These are phyloP conservation scores for Chaetomium fimeti DNA, from an alignment of 495 filamentous ascomycete species.

Conservation along the genomic window DNA sequence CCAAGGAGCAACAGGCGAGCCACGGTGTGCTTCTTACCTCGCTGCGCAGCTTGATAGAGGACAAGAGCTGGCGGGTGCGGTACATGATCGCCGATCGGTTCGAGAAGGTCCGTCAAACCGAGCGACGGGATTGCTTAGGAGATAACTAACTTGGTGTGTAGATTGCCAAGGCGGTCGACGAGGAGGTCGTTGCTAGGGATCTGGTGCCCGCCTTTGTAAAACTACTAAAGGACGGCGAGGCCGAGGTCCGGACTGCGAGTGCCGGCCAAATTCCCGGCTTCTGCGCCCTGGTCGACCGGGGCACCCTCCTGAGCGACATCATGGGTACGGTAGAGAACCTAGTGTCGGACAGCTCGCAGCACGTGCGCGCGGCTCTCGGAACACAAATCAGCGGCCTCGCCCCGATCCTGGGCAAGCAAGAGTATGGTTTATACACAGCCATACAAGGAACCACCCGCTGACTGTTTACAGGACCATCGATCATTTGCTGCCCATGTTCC, in stretches of 20 bases:
- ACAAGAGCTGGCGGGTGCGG: constrained; percentile 98
- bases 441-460: not conserved
- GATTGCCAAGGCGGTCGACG: constrained; percentile 97
- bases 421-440: constrained; percentile 57
- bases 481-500: constrained; percentile 97
- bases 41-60: constrained; percentile 87
- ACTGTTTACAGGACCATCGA: constrained; percentile 70
- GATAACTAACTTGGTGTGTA: constrained; percentile 38
- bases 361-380: constrained; percentile 91
- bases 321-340: constrained; percentile 96
- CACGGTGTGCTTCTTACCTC: constrained; percentile 90
- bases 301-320: constrained; percentile 89
- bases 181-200: constrained; percentile 91
- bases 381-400: constrained; percentile 97
- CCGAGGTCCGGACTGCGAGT: constrained; percentile 95
- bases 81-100: constrained; percentile 99
- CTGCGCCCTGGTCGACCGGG: constrained; percentile 80
- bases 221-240: constrained; percentile 93
- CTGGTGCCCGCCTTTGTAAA: constrained; percentile 97
- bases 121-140: not conserved
- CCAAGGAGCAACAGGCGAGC: constrained; percentile 95
- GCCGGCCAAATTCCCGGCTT: constrained; percentile 98
- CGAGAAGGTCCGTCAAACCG: constrained; percentile 69
- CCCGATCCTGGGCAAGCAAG: constrained; percentile 94
- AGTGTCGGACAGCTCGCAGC: constrained; percentile 92